A percentile compares a stretch with the other conserved stretches of the same genome.
Evolutionary conservation across 257 asterid species (phyloP).

Genomic region (Penstemon newberryi): DNA sequence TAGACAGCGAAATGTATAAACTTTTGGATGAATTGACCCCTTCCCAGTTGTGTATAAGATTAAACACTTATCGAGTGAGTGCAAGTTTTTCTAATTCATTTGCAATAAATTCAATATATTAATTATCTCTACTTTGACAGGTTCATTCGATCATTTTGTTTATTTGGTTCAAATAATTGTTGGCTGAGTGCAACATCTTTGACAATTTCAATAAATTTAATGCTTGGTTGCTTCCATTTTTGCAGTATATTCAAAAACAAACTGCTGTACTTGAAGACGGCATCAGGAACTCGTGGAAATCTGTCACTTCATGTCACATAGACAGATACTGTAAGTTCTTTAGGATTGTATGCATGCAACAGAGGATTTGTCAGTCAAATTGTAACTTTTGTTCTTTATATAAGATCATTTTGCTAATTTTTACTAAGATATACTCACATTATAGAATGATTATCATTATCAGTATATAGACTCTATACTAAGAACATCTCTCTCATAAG

Average conservation of each 20-base stretch:
- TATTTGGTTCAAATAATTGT: not conserved
- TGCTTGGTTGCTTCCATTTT: constrained; percentile 25
- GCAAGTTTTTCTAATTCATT: constrained; percentile 30
- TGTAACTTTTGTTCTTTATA: not conserved
- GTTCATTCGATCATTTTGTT: constrained; percentile 15
- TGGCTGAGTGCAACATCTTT: constrained; percentile 11
- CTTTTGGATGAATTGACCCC: constrained; percentile 68
- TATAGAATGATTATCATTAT: not conserved
- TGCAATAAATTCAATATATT: constrained; percentile 14
- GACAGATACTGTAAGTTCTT: constrained; percentile 58
- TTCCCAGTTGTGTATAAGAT: constrained; percentile 83
- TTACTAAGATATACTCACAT: not conserved
- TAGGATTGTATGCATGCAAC: constrained; percentile 23
- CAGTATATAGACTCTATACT: not conserved
- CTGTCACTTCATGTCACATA: constrained; percentile 44
- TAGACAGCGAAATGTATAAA: constrained; percentile 56
- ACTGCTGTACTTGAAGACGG: constrained; percentile 70
- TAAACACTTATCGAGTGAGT: constrained; percentile 91
- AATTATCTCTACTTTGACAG: constrained; percentile 11
- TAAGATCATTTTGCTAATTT: constrained; percentile 8
- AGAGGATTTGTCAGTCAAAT: constrained; percentile 8
- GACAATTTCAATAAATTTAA: constrained; percentile 4
- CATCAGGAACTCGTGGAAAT: constrained; percentile 78
- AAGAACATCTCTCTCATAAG: constrained; percentile 2
- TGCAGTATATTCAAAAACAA: constrained; percentile 91